Base-by-base conservation (phyloP, 768 basidiomycete genomes). In the Lyophyllum atratum region DNA sequence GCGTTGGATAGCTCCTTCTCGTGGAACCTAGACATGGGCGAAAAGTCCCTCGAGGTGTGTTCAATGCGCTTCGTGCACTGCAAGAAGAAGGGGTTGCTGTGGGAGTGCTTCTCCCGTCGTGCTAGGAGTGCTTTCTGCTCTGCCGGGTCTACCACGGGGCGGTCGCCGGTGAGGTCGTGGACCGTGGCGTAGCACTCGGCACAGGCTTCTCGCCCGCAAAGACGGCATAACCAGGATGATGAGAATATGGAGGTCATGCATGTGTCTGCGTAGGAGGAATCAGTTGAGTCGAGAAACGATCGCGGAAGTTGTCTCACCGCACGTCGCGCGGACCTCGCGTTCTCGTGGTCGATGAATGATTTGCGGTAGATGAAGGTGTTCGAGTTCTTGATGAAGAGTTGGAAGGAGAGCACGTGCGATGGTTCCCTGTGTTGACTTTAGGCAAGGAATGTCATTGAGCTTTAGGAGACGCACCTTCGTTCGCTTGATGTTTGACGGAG, bases 181-280 rank as follows among this genome's bases (percentile, higher is more conserved):
- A 95, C 84, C 61, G 84, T 86, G 25, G 80, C 76, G 65, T 84
- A 91, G 68, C 95, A 97, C 58, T 92, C 90, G 1, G 86, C 79
- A 68, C 95, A 98, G 9, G 90, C 85, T 72, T 97, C 95, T 10
- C 92, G 85, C 4, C 93, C 95, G 69, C 95, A 98, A 37, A 84
- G 68, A n/a, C 89, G 82, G 69, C 94, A 96, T 83, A 95, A 90
- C 86, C 91, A 96, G 28, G 86, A 89, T 55, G 85, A 86, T 6
- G 90, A 89, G 71, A 96, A 96, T 55, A 96, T 85, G 12, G 94
- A 95, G 4, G 93, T 95, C 80, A 93, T 90, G 71, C 95, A 97
- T 1, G 90, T 93, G 72, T 97, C 94, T 96, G 68, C 21, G 55
- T 58, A 47, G 29, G 14, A 33, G 12, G 29, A 14, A 22, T 44